Conservation (phyloP, 192 early-diverging fungal species). For the Coemansia sp. region DNA sequence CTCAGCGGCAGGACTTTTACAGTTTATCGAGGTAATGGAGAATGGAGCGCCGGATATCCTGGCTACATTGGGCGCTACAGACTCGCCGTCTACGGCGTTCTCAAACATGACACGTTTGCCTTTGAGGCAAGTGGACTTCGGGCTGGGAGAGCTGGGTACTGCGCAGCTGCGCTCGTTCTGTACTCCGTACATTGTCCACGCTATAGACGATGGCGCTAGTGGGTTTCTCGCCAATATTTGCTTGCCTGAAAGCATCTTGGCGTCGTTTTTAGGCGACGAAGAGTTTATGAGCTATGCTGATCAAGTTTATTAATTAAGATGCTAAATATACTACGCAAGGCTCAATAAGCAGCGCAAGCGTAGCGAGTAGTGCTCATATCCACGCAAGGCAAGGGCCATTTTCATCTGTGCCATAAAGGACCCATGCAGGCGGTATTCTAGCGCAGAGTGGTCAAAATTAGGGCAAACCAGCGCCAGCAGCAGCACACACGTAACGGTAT, state of each 20-base stretch:
- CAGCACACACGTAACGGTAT: no score
- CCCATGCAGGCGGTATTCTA: no score
- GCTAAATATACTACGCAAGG: no score
- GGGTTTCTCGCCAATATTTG: conserved; percentile 25
- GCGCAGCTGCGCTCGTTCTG: conserved; percentile 31
- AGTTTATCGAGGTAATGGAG: background rate
- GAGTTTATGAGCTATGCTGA: background rate
- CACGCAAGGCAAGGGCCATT: no score
- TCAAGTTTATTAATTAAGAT: background rate
- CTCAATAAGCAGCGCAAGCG: no score
- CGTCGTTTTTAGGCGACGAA: background rate
- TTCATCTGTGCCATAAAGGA: no score
- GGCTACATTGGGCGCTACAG: conserved; percentile 3
- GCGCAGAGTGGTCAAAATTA: no score
- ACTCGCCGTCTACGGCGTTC: conserved; percentile 28
- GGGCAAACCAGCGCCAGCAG: no score
- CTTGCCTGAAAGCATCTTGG: conserved; percentile 6
- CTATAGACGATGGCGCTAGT: conserved; percentile 16
- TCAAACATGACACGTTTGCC: conserved; percentile 28
- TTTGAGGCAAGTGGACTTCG: conserved; percentile 8
- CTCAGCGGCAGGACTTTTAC: background rate
- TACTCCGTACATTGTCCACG: conserved; percentile 28
- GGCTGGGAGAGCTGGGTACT: background rate
- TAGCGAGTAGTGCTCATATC: no score
- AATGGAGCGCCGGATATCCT: conserved; percentile 11